phyloP scores from a whole-genome alignment of 768 basidiomycete species.

The Boletus reticulatus region DNA sequence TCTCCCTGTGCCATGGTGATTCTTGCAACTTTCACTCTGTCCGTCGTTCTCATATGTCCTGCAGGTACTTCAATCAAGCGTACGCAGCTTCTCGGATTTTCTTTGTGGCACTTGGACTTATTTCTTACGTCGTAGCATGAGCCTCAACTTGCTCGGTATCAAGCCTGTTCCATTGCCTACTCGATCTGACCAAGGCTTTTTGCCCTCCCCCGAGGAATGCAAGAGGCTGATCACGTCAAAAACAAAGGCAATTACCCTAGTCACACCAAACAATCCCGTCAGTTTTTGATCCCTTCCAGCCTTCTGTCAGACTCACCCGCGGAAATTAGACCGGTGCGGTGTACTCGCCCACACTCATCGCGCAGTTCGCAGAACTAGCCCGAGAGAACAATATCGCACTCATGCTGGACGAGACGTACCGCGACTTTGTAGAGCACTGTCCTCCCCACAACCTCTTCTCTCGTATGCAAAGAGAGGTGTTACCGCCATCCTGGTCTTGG shows the following conservation, averaged over 20 bases:
- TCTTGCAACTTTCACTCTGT: not conserved
- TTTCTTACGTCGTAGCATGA: conserved; percentile 50
- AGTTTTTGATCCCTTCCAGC: conserved; percentile 3
- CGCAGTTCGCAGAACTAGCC: conserved; percentile 60
- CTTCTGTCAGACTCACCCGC: not conserved
- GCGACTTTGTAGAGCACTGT: conserved; percentile 63
- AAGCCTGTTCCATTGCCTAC: conserved; percentile 55
- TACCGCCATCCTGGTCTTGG: conserved; percentile 44
- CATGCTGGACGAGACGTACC: conserved; percentile 86
- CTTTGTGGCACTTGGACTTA: not conserved
- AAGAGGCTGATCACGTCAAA: conserved; percentile 50
- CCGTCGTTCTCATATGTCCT: not conserved
- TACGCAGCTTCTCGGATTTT: conserved; percentile 22
- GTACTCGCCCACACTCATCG: conserved; percentile 56
- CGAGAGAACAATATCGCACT: conserved; percentile 54
- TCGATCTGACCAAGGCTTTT: conserved; percentile 49
- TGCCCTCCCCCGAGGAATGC: conserved; percentile 54
- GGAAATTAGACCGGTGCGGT: conserved; percentile 61
- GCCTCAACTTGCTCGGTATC: conserved; percentile 60
- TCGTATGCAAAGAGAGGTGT: conserved; percentile 1
- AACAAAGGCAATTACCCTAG: conserved; percentile 70
- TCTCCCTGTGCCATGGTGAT: conserved; percentile 68
- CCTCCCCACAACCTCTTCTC: conserved; percentile 61
- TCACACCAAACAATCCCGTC: conserved; percentile 78
- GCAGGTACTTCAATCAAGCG: conserved; percentile 68